Evolutionary conservation across 192 early-diverging fungal genomes (phyloP).

Genomic region (Entomortierella chlamydospora): DNA sequence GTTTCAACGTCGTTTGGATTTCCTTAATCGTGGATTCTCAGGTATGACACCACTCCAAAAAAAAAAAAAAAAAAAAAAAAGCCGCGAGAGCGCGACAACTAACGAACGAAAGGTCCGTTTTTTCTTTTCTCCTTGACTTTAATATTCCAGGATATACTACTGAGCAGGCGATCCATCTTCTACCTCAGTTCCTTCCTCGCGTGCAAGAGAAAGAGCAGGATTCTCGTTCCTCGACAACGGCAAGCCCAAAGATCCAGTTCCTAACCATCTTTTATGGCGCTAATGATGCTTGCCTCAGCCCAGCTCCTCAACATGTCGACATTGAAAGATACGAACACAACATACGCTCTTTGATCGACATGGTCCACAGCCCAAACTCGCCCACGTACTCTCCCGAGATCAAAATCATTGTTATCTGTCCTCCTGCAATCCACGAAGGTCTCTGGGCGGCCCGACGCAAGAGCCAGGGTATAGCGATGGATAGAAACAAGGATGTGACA

Average conservation of each 20-base stretch:
- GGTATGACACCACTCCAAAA: too few species aligned
- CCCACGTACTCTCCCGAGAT: constrained; percentile 68
- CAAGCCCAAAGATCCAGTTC: constrained; percentile 57
- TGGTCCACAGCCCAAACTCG: constrained; percentile 64
- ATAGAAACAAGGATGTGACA: constrained; percentile 57
- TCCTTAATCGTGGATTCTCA: constrained; percentile 85
- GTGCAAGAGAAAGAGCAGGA: constrained; percentile 5
- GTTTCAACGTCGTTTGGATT: constrained; percentile 78
- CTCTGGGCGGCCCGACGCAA: constrained; percentile 53
- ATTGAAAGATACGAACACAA: constrained; percentile 71
- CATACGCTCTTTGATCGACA: constrained; percentile 67
- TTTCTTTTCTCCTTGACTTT: not conserved
- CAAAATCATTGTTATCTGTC: constrained; percentile 75
- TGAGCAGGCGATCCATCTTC: constrained; percentile 64
- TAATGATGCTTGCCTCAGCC: constrained; percentile 75
- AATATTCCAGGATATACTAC: constrained; percentile 74
- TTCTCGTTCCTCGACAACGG: not conserved
- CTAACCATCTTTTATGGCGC: constrained; percentile 86
- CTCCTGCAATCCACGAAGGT: constrained; percentile 73
- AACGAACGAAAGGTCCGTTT: too few species aligned
- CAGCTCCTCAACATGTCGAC: constrained; percentile 67
- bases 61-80: too few species aligned
- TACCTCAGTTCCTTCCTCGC: constrained; percentile 64
- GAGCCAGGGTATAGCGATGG: constrained; percentile 35
- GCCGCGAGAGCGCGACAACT: not conserved